Evolutionary conservation across 352 stramenopile species (phyloP).

Genomic region (Phytophthora cactorum): DNA sequence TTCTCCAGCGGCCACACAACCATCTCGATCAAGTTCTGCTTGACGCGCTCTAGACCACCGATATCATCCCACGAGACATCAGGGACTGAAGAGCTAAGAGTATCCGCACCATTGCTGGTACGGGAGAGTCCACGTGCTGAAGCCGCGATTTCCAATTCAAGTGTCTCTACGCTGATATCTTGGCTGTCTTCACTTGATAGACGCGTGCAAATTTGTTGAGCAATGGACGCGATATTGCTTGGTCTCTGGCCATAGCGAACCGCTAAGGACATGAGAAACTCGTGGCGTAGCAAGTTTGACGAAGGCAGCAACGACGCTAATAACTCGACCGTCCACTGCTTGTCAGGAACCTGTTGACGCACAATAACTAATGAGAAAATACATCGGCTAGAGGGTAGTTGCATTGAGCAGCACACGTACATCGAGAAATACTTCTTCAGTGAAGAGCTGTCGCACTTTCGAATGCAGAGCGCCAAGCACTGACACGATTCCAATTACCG

Average conservation of each 20-base stretch:
- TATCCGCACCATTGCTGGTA: constrained; percentile 36
- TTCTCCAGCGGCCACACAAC: constrained; percentile 87
- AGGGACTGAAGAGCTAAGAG: constrained; percentile 55
- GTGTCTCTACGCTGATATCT: constrained; percentile 3
- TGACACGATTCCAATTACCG: constrained; percentile 71
- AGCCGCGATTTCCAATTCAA: constrained; percentile 55
- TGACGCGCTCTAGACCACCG: constrained; percentile 69
- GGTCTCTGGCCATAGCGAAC: constrained; percentile 82
- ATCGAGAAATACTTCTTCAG: constrained; percentile 74
- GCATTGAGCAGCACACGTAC: constrained; percentile 37
- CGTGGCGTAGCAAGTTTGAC: constrained; percentile 37
- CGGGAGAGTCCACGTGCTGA: constrained; percentile 56
- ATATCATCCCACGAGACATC: constrained; percentile 81
- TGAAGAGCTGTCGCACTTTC: constrained; percentile 79
- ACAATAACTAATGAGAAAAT: neutral
- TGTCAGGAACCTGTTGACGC: constrained; percentile 56
- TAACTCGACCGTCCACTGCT: constrained; percentile 58
- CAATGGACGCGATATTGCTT: constrained; percentile 72
- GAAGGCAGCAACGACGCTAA: constrained; percentile 51
- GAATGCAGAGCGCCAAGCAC: constrained; percentile 56
- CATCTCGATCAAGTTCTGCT: constrained; percentile 85
- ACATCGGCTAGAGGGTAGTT: neutral
- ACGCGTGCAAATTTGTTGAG: constrained; percentile 41
- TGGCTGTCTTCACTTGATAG: constrained; percentile 20
- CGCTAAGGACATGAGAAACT: constrained; percentile 63